Evolutionary conservation across 2,329 filamentous ascomycete genomes (phyloP), one percentile per base, ranked within the genome.

Genomic region (Massarina eburnea): DNA sequence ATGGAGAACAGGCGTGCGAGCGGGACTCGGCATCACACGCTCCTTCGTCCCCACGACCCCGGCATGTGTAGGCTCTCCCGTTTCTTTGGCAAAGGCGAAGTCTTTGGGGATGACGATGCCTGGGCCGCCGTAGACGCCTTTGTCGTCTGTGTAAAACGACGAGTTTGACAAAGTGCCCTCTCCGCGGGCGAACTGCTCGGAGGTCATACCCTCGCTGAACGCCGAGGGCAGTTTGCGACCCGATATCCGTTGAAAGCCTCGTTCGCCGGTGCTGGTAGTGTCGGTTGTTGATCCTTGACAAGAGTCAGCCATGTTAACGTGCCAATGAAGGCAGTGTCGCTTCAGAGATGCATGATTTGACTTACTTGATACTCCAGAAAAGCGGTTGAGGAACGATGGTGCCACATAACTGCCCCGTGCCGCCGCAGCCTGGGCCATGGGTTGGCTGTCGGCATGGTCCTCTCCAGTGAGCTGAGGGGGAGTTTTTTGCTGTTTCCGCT

Each of bases 1-100:
- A 47, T 81, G 78, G 46, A 80, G 79, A 14, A 86, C 71, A 1
- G 84, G 80, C 3, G 81, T 83, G 43, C 83, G 78, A 15, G 80
- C 82, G 14, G 85, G 85, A n/a, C 84, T 81, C n/a, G 81, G 78
- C 50, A 58, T 61, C 24, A 64, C 43, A 21, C 51, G 53, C 40
- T 62, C 61, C 32, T 46, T 61, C 1, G 45, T 55, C 24, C 56
- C 60, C 17, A 57, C 52, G n/a, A 51, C 55, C 12, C 57, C 62
- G 18, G 51, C 39, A 12, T 40, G 44, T 41, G 59, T 39, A 17
- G 49, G 43, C 8, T 57, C 61, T 33, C 59, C 65, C 21, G 56
- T 58, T 22, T 66, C 66, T 38, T 67, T 67, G 10, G 42, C 54
- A 18, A 52, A 54, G 12, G 42, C 54, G 19, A 52, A 54, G 24